Evolutionary conservation across 768 basidiomycete species (phyloP), one percentile per base, ranked within the genome.

Genomic region (Pleurotus pulmonarius): DNA sequence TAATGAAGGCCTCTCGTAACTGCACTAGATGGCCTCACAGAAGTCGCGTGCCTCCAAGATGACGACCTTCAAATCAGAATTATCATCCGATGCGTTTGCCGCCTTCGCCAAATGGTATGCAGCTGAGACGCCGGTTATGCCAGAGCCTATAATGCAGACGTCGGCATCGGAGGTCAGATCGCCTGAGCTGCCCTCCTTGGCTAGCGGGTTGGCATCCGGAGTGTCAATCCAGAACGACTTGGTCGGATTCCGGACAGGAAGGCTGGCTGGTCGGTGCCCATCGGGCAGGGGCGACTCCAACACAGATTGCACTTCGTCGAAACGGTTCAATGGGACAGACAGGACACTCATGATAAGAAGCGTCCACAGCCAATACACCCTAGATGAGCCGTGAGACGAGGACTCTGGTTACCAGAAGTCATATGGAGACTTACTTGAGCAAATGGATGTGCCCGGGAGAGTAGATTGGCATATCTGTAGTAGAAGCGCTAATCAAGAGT

Each of bases 31-130:
- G 34, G 24, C 75, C 90, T 71, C 20, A 92, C 93, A 90, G 68
- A 94, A 88, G 64, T 92, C 87, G 62, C 94, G 75, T 3, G 92
- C 94, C 65, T 96, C 94, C 7, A 97, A 68, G 11, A 95, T 73
- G 15, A 86, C 83, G 0, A 86, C 75, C 26, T 72, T 83, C 44
- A 82, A 59, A 15, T 74, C 63, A 40, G 60, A 46, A 20, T 49
- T 52, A 63, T 55, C 49, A 34, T 56, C 44, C 59, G 61, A 34
- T 58, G 65, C 59, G 40, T 58, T 61, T 45, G 67, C 49, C 6
- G 62, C 60, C 49, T 75, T 72, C 3, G 83, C 73, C 34, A 94
- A 73, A 64, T 92, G 88, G 67, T 89, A 92, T 5, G 89, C 88
- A 3, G 83, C 78, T 16, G 84, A 82, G 5, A 89, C 78, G 15